Evolutionary conservation across 306 rosid genomes (phyloP).

Genomic region (Hippophae gyantsensis): DNA sequence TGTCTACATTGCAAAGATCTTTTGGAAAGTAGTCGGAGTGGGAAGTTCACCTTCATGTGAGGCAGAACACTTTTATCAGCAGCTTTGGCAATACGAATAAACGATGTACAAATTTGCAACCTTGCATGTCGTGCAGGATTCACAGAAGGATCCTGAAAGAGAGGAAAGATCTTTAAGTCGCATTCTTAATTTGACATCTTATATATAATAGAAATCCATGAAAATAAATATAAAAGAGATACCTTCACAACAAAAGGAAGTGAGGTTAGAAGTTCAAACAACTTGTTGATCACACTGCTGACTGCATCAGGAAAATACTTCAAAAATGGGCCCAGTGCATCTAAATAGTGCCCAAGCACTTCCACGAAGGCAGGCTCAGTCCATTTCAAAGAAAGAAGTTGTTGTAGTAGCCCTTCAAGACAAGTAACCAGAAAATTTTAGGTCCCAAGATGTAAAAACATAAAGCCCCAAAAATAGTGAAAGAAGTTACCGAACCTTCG

Average conservation of each 20-base stretch:
- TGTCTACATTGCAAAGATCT: background rate
- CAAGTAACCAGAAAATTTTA: constrained; percentile 19
- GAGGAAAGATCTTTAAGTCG: constrained; percentile 21
- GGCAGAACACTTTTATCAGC: constrained; percentile 90
- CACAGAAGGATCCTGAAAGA: constrained; percentile 63
- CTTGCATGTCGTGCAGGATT: constrained; percentile 80
- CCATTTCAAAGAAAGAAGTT: constrained; percentile 79
- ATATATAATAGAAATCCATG: constrained; percentile 8
- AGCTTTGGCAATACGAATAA: constrained; percentile 88
- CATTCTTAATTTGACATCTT: constrained; percentile 6
- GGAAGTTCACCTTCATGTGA: constrained; percentile 75
- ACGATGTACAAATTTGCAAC: constrained; percentile 85
- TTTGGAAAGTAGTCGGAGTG: background rate
- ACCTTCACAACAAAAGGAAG: constrained; percentile 72
- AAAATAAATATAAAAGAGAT: constrained; percentile 16
- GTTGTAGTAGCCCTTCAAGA: constrained; percentile 73
- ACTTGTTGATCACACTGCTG: constrained; percentile 78
- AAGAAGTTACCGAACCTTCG: constrained; percentile 49
- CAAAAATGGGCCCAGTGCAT: constrained; percentile 81
- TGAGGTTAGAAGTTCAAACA: constrained; percentile 84
- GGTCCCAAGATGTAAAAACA: constrained; percentile 10
- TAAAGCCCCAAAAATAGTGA: constrained; percentile 11
- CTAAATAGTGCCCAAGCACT: constrained; percentile 82
- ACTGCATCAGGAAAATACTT: constrained; percentile 85
- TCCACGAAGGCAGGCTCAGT: constrained; percentile 79